Percentiles rank a stretch among this genome's conserved stretches.
These are phyloP conservation scores for Musa beccarii DNA, from an alignment of 176 grass and related monocot species.

Conservation along the genomic window DNA sequence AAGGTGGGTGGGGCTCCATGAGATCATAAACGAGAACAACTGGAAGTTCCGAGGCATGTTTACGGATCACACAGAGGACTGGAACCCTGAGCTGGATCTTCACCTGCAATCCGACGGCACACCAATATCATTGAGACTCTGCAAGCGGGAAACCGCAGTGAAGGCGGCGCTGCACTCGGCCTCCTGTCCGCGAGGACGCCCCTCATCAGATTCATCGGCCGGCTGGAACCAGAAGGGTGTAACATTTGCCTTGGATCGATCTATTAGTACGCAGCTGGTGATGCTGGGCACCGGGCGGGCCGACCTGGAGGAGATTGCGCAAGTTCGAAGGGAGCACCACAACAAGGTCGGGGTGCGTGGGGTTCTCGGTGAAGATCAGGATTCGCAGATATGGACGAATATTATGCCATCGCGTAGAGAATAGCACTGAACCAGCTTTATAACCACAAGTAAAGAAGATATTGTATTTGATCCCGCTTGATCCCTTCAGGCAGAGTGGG, in stretches of 20 bases:
- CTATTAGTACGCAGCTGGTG: too few relatives aligned
- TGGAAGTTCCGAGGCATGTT: slow-evolving; percentile 85
- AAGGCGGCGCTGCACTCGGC: slow-evolving; percentile 71
- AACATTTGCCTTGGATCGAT: slow-evolving; percentile 87
- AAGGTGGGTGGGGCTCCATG: slow-evolving; percentile 81
- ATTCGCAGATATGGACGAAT: too few relatives aligned
- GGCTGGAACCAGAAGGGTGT: slow-evolving; percentile 87
- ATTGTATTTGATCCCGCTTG: slow-evolving; percentile 46
- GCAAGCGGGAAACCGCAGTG: slow-evolving; percentile 49
- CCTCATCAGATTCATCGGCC: slow-evolving; percentile 67
- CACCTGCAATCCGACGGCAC: slow-evolving; percentile 68
- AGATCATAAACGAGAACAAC: slow-evolving; percentile 65
- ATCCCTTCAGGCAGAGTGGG: slow-evolving; percentile 48
- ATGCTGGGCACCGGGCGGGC: slow-evolving; percentile 67
- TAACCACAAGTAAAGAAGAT: too few relatives aligned
- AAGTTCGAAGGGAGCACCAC: slow-evolving; percentile 39
- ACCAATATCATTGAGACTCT: slow-evolving; percentile 57
- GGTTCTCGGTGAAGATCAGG: slow-evolving; percentile 74
- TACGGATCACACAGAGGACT: slow-evolving; percentile 40
- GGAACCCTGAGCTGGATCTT: slow-evolving; percentile 58
- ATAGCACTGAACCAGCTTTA: too few relatives aligned
- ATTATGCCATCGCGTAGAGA: too few relatives aligned
- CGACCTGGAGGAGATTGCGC: slow-evolving; percentile 71
- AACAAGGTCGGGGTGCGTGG: slow-evolving; percentile 64
- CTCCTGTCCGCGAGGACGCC: slow-evolving; percentile 53